A percentile compares a stretch with the other conserved stretches of the same genome.
Conservation (phyloP, 148 eudicot genomes). For the Bassia scoparia region DNA sequence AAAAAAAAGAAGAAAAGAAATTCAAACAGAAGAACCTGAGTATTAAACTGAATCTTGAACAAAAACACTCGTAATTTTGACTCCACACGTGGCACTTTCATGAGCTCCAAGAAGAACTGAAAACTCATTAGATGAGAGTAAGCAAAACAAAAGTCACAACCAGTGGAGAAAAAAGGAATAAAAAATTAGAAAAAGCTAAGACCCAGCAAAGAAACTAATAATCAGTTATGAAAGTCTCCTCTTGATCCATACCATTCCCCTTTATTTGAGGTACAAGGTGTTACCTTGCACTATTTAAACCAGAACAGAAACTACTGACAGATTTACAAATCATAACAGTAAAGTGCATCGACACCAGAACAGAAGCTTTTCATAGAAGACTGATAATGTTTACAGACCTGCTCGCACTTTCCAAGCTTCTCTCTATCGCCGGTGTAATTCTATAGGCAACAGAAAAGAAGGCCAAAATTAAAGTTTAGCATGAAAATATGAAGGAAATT, state of each 20-base stretch:
- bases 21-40: conserved; percentile 57
- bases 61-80: conserved; percentile 84
- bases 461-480: conserved; percentile 12
- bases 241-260: background rate
- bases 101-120: conserved; percentile 90
- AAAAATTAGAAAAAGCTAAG: background rate
- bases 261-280: background rate
- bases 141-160: conserved; percentile 16
- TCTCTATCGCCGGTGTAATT: conserved; percentile 73
- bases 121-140: conserved; percentile 20
- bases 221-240: background rate
- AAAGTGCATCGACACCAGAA: background rate
- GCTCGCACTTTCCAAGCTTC: conserved; percentile 91
- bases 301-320: background rate
- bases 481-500: background rate
- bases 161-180: background rate
- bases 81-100: conserved; percentile 96
- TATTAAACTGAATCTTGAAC: conserved; percentile 89
- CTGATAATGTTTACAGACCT: conserved; percentile 46
- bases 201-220: background rate
- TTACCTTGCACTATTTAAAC: background rate
- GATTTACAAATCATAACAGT: background rate
- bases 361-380: background rate
- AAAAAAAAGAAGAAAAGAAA: conserved; percentile 6
- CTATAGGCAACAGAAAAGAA: conserved; percentile 34